phyloP scores from a whole-genome alignment of 2,329 filamentous ascomycete species.

The Fonsecaea multimorphosa region DNA sequence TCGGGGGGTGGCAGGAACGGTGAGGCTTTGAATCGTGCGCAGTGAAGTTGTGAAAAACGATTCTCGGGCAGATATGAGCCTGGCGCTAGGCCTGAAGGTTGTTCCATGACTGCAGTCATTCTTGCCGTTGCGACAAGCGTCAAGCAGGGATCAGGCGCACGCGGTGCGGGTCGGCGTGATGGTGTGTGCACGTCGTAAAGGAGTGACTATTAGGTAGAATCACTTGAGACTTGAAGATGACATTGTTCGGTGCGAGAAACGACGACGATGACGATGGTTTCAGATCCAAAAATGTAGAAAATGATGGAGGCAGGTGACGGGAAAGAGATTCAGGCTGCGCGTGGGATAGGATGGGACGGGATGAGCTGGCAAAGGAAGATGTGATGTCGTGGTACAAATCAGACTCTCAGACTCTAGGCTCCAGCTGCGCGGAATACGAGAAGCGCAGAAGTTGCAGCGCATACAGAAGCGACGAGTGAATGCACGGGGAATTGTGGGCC shows the following conservation, averaged over 20 bases:
- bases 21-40: slow-evolving; percentile 27
- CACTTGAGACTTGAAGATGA: background rate
- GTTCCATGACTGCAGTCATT: slow-evolving; percentile 28
- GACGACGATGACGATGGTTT: background rate
- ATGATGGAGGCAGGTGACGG: background rate
- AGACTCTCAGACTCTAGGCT: slow-evolving; percentile 7
- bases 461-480: background rate
- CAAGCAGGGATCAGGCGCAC: background rate
- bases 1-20: slow-evolving; percentile 27
- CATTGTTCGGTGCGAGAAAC: background rate
- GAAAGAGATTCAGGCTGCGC: slow-evolving; percentile 1
- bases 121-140: background rate
- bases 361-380: background rate
- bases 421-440: background rate
- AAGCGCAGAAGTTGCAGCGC: background rate
- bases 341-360: too few species aligned
- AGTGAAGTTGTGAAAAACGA: slow-evolving; percentile 19
- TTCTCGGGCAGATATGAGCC: slow-evolving; percentile 31
- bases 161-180: background rate
- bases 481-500: background rate
- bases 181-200: background rate
- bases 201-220: background rate
- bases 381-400: slow-evolving; percentile 5
- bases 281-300: background rate
- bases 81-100: slow-evolving; percentile 25